Conservation (phyloP, 495 filamentous ascomycete species). For the Aspergillus biplanus region DNA sequence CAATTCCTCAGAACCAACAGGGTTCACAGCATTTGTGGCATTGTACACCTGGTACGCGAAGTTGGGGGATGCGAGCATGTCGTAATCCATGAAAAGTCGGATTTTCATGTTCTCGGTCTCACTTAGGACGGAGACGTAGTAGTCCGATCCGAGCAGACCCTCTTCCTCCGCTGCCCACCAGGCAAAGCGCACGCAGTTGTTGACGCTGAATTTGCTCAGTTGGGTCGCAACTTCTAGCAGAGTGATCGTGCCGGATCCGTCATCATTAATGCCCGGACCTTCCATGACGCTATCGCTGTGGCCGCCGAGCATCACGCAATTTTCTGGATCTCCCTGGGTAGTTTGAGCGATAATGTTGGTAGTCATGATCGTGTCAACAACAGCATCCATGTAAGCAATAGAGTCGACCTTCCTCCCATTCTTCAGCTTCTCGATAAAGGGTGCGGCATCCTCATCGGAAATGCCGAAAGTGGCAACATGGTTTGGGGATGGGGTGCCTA, state of each 20-base stretch:
- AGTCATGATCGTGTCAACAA: conserved; percentile 49
- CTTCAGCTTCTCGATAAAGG: conserved; percentile 49
- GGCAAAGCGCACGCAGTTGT: conserved; percentile 69
- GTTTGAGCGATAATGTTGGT: conserved; percentile 69
- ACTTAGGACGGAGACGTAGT: conserved; percentile 58
- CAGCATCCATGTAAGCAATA: conserved; percentile 58
- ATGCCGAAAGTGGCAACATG: conserved; percentile 63
- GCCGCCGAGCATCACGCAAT: conserved; percentile 63
- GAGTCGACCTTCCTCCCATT: conserved; percentile 49
- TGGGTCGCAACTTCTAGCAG: conserved; percentile 63
- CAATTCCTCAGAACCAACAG: conserved; percentile 62
- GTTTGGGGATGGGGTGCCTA: conserved; percentile 53
- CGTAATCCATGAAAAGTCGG: conserved; percentile 71
- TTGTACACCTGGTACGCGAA: conserved; percentile 69
- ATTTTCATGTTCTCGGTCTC: conserved; percentile 57
- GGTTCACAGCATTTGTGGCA: conserved; percentile 61
- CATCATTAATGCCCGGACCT: conserved; percentile 66
- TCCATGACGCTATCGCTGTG: conserved; percentile 69
- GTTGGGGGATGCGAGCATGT: conserved; percentile 75
- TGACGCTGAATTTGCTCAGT: conserved; percentile 59
- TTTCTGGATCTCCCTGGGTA: conserved; percentile 62
- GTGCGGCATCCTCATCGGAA: conserved; percentile 52
- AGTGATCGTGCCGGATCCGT: conserved; percentile 66
- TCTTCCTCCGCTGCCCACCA: conserved; percentile 71
- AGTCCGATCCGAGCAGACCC: conserved; percentile 62